phyloP scores from a whole-genome alignment of 164 flowering plant species.

The Magnolia sinica region DNA sequence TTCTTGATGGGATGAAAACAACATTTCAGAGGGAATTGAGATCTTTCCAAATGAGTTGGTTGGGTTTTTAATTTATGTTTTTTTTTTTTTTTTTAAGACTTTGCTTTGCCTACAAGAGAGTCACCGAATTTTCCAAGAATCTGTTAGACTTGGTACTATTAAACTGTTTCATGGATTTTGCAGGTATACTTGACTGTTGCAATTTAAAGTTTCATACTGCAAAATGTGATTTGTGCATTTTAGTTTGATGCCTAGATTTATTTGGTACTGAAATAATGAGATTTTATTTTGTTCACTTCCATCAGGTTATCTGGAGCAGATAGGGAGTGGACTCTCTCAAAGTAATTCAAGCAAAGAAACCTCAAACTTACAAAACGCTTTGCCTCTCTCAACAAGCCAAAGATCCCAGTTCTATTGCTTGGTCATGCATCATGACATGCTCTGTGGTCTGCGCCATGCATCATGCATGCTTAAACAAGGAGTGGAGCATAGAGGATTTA shows the following conservation, averaged over 20 bases:
- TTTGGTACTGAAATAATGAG: slow-evolving; percentile 2
- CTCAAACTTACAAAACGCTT: slow-evolving; percentile 39
- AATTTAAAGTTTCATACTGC: slow-evolving; percentile 2
- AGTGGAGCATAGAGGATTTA: too few species aligned
- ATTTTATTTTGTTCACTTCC: slow-evolving; percentile 13
- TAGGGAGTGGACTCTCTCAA: slow-evolving; percentile 59
- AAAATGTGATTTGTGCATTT: not conserved
- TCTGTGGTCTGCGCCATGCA: too few species aligned
- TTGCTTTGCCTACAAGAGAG: too few species aligned
- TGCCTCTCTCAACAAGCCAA: too few species aligned
- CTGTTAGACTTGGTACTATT: slow-evolving; percentile 79
- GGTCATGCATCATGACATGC: too few species aligned
- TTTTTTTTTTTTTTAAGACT: too few species aligned
- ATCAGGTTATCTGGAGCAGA: slow-evolving; percentile 79
- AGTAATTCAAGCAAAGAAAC: slow-evolving; percentile 48
- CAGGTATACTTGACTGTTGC: slow-evolving; percentile 47
- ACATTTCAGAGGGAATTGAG: too few species aligned
- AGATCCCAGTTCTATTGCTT: too few species aligned
- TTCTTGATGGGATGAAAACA: too few species aligned
- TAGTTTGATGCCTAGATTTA: not conserved
- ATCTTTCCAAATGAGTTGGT: too few species aligned
- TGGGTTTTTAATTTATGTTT: too few species aligned
- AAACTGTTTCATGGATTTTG: slow-evolving; percentile 90
- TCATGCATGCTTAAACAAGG: too few species aligned
- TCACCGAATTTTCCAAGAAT: slow-evolving; percentile 42